phyloP scores from a whole-genome alignment of 768 basidiomycete species.

The Plicaturopsis crispa region DNA sequence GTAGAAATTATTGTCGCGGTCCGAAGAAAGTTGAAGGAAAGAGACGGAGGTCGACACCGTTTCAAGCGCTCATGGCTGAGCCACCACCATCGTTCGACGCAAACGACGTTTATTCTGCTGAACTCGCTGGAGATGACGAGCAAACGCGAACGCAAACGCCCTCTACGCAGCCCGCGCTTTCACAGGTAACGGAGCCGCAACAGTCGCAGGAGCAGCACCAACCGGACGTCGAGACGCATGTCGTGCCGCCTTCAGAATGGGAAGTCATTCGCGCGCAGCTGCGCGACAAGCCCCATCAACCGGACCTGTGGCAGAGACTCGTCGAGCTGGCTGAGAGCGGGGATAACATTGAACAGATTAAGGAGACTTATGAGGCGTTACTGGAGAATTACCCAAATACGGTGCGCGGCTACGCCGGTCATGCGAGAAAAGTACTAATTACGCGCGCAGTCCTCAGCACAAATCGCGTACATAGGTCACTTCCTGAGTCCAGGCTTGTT shows the following conservation, averaged over 20 bases:
- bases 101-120: too few species aligned
- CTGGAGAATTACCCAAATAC: conserved; percentile 87
- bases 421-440: too few species aligned
- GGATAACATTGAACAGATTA: conserved; percentile 73
- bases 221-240: conserved; percentile 10
- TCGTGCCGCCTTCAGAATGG: conserved; percentile 51
- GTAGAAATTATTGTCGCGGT: too few species aligned
- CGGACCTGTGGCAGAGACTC: conserved; percentile 72
- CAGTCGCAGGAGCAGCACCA: conserved; percentile 12
- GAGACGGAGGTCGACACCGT: too few species aligned
- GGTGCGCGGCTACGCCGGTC: too few species aligned
- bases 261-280: conserved; percentile 55
- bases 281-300: conserved; percentile 62
- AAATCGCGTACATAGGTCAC: conserved; percentile 79
- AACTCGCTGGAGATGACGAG: too few species aligned
- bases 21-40: too few species aligned
- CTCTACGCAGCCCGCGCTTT: too few species aligned
- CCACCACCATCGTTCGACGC: too few species aligned
- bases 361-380: conserved; percentile 75
- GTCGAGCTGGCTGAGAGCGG: conserved; percentile 70
- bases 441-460: conserved; percentile 78
- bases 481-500: conserved; percentile 62
- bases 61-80: too few species aligned
- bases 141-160: too few species aligned
- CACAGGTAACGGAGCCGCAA: too few species aligned